These are phyloP conservation scores for Penicillium freii DNA, from an alignment of 2,329 filamentous ascomycete species.

Conservation along the genomic window DNA sequence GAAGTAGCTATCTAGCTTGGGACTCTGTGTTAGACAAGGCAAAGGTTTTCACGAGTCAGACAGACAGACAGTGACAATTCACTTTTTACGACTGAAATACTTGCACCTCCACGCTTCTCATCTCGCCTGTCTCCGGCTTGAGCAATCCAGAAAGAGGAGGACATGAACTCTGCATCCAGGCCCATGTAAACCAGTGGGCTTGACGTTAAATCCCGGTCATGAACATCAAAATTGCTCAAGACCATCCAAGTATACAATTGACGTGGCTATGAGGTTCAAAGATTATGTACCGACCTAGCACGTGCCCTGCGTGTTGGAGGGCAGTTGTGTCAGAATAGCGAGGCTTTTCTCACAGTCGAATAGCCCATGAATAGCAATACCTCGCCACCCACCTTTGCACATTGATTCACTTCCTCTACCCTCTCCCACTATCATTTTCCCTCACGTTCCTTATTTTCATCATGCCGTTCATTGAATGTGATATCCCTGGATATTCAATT, in stretches of 20 bases:
- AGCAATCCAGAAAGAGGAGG: constrained; percentile 7
- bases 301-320: background rate
- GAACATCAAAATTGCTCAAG: constrained; percentile 5
- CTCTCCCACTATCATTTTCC: background rate
- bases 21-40: constrained; percentile 70
- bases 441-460: background rate
- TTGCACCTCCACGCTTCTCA: constrained; percentile 28
- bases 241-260: constrained; percentile 1
- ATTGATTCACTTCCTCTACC: background rate
- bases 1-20: constrained; percentile 63
- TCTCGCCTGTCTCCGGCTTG: constrained; percentile 21
- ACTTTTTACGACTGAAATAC: constrained; percentile 38
- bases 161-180: constrained; percentile 6
- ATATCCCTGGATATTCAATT: background rate
- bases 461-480: background rate
- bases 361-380: constrained; percentile 23
- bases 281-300: background rate
- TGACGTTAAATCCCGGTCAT: constrained; percentile 8
- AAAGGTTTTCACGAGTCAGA: constrained; percentile 37
- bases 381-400: constrained; percentile 12
- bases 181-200: constrained; percentile 24
- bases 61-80: constrained; percentile 38
- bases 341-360: background rate
- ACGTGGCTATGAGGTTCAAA: background rate
- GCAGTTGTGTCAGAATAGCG: background rate